phyloP scores from a whole-genome alignment of 2,329 filamentous ascomycete species.

The Colletotrichum destructivum region DNA sequence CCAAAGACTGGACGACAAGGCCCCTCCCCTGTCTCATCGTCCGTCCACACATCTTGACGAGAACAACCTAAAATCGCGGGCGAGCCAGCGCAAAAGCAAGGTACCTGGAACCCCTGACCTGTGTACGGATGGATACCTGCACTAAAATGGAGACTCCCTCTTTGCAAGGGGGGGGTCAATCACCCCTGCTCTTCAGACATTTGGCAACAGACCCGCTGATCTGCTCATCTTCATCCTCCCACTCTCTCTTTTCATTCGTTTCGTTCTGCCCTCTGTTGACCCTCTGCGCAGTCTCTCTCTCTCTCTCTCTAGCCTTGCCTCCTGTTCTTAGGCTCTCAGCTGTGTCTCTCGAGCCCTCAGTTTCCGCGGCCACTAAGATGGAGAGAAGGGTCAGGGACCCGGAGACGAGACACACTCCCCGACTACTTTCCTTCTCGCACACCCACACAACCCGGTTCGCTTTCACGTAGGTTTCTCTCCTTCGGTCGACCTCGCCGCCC shows the following conservation, averaged over 20 bases:
- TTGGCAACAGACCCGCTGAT: constrained; percentile 42
- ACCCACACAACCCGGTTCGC: constrained; percentile 39
- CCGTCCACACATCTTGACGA: constrained; percentile 38
- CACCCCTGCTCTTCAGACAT: constrained; percentile 37
- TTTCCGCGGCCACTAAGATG: constrained; percentile 37
- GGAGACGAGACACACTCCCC: constrained; percentile 39
- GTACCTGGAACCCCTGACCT: constrained; percentile 35
- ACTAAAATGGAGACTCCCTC: constrained; percentile 28
- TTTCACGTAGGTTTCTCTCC: constrained; percentile 42
- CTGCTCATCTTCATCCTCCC: constrained; percentile 41
- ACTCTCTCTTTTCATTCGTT: constrained; percentile 35
- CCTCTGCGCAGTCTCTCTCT: no score
- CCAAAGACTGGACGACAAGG: constrained; percentile 31
- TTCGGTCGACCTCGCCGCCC: constrained; percentile 42
- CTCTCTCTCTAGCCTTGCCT: constrained; percentile 31
- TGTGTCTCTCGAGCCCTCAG: constrained; percentile 27
- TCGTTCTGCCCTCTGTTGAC: constrained; percentile 13
- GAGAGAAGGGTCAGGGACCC: constrained; percentile 26
- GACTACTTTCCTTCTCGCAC: constrained; percentile 20
- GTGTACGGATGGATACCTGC: constrained; percentile 37
- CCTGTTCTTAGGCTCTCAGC: constrained; percentile 18
- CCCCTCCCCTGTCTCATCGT: constrained; percentile 33
- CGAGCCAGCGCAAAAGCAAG: constrained; percentile 35
- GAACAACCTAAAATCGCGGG: constrained; percentile 42
- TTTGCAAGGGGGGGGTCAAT: neutral